These are phyloP conservation scores for Trametes cinnabarina DNA, from an alignment of 768 basidiomycete genomes.

Conservation along the genomic window DNA sequence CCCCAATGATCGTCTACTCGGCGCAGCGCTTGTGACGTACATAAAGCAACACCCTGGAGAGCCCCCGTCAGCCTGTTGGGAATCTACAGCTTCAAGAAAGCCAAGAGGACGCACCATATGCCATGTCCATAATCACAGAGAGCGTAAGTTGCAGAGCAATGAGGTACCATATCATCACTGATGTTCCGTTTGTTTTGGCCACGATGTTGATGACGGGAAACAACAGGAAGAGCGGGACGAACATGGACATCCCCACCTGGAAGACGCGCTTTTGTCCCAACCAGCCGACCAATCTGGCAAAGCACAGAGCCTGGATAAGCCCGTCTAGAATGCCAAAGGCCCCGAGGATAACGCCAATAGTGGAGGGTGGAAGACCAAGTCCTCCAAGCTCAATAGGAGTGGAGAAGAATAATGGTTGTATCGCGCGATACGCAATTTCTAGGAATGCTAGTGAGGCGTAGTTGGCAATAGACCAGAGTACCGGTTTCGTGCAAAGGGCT, in stretches of 20 bases:
- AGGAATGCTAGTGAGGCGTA: constrained; percentile 36
- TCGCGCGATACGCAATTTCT: constrained; percentile 37
- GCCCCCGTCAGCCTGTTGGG: not conserved
- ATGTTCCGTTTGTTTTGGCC: constrained; percentile 20
- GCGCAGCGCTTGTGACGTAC: constrained; percentile 31
- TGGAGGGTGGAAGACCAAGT: constrained; percentile 34
- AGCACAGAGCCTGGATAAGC: constrained; percentile 37
- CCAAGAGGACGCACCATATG: constrained; percentile 26
- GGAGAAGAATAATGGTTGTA: constrained; percentile 41
- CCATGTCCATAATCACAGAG: constrained; percentile 28
- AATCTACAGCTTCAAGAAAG: not conserved
- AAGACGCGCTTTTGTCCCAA: constrained; percentile 37
- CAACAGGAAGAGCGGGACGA: constrained; percentile 25
- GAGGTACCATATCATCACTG: constrained; percentile 24
- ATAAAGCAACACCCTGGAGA: constrained; percentile 31
- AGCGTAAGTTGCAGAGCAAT: constrained; percentile 27
- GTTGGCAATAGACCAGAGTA: constrained; percentile 34
- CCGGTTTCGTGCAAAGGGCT: constrained; percentile 31
- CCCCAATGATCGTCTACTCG: constrained; percentile 40
- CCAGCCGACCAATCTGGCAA: constrained; percentile 35
- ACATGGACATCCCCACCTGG: constrained; percentile 28
- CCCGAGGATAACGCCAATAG: constrained; percentile 40
- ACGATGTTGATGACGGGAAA: constrained; percentile 31
- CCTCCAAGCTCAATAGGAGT: constrained; percentile 41
- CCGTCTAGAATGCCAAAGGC: constrained; percentile 38